A percentile compares a stretch with the other conserved stretches of the same genome.
Evolutionary conservation across 2,329 filamentous ascomycete species (phyloP).

Genomic region (Rhexocercosporidium sp.): DNA sequence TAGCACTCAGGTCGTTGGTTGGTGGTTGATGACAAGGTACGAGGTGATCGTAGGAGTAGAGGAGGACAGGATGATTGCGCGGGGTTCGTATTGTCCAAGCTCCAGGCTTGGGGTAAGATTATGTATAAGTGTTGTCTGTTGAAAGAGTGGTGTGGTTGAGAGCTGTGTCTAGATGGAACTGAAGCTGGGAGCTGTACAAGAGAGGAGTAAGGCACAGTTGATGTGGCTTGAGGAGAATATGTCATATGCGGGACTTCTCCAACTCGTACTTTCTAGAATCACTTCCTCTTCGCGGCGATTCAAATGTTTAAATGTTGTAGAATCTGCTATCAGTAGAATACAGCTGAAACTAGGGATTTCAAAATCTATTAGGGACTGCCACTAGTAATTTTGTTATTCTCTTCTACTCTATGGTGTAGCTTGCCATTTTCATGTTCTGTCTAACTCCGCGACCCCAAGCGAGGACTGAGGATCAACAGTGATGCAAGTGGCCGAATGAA

Average conservation of each 20-base stretch:
- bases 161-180: neutral
- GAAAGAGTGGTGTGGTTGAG: neutral
- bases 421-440: no score
- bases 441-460: no score
- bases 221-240: constrained; percentile 4
- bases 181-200: neutral
- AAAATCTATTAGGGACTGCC: no score
- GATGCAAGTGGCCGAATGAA: no score
- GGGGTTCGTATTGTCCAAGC: neutral
- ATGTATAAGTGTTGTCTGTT: neutral
- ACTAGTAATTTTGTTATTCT: no score
- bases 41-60: neutral
- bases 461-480: no score
- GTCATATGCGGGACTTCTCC: neutral
- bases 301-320: no score
- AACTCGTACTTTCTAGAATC: neutral
- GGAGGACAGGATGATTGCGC: neutral
- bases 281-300: neutral
- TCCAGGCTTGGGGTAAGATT: neutral
- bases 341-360: no score
- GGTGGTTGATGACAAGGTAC: neutral
- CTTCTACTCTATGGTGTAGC: no score
- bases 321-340: no score
- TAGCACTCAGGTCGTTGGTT: neutral
- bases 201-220: constrained; percentile 1